Conservation (phyloP, 371 early-diverging fungal genomes). For the Zychaea mexicana region DNA sequence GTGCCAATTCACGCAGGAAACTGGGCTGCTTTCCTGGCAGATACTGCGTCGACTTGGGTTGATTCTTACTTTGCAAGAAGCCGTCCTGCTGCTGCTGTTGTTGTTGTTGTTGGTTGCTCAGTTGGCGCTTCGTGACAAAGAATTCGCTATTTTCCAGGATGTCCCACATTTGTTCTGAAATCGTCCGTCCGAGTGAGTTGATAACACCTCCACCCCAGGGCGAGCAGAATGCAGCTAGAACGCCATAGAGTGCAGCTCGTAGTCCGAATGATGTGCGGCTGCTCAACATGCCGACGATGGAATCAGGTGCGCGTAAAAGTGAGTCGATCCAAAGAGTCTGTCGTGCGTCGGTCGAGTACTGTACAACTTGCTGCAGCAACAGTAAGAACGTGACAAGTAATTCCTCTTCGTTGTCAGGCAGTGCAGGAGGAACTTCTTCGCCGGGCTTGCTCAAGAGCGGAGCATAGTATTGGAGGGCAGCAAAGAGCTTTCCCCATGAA, state of each 20-base stretch:
- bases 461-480: slow-evolving; percentile 36
- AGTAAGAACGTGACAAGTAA: slow-evolving; percentile 29
- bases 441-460: slow-evolving; percentile 13
- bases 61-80: not conserved
- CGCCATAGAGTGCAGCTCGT: slow-evolving; percentile 40
- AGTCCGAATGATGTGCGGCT: slow-evolving; percentile 31
- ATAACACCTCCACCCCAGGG: slow-evolving; percentile 40
- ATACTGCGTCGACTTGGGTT: not conserved
- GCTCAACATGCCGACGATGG: slow-evolving; percentile 20
- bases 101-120: slow-evolving; percentile 17
- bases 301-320: slow-evolving; percentile 9
- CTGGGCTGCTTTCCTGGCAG: slow-evolving; percentile 7
- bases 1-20: slow-evolving; percentile 30
- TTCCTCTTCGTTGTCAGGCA: slow-evolving; percentile 33
- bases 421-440: slow-evolving; percentile 14
- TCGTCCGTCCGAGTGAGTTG: slow-evolving; percentile 22
- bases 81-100: slow-evolving; percentile 9
- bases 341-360: slow-evolving; percentile 38
- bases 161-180: slow-evolving; percentile 32
- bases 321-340: slow-evolving; percentile 28
- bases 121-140: slow-evolving; percentile 31
- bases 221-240: slow-evolving; percentile 44
- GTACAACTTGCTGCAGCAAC: slow-evolving; percentile 40
- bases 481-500: slow-evolving; percentile 46
- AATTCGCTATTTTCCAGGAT: slow-evolving; percentile 33